Evolutionary conservation across 805 yeast species (phyloP), one percentile per base, ranked within the genome.

Genomic region (Ogataea siamensis): DNA sequence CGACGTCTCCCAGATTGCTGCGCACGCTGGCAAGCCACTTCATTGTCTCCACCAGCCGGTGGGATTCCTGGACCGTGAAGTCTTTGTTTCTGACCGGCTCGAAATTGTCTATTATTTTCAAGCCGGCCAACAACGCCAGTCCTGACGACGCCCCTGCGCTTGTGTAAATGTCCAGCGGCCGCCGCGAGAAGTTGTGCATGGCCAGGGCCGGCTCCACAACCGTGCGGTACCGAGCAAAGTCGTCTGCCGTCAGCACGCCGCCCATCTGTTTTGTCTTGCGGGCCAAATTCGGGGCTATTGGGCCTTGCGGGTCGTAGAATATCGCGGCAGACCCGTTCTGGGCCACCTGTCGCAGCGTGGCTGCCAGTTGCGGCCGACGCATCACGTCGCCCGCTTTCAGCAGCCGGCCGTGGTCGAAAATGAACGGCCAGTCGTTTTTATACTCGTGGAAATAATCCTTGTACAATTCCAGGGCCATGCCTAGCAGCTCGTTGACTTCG

Each of bases 11-110:
- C 17, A 91, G 69, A 49, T 87, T 74, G n/a, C 89, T 78, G 46
- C 97, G 71, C 0, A 83, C 91, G 9, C 91, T 73, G 0, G 89
- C 86, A 75, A 87, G 74, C 96, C 96, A 91, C 61, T 91, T 91
- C 95, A 91, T 87, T 3, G 84, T 66, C 62, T 91, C 99, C 8
- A 87, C 66, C 6, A 87, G 55, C 39, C 85, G 69, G 53, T 86
- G 97, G 2, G 79, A 66, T 10, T 74, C 70, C 9, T 73, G 42
- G 7, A 70, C 68, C 17, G 57, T 55, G 53, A 71, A 68, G 46
- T 79, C 85, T 11, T 28, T 38, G 7, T 39, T 37, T 9, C 46
- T 47, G 28, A 60, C 65, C 1, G 37, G 39, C 6, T 54, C 55
- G 12, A 62, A 43, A 19, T 59, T 60, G 44, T 78, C 72, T 63